phyloP scores from a whole-genome alignment of 768 basidiomycete species.

The Gloeopeniophorella convolvens region DNA sequence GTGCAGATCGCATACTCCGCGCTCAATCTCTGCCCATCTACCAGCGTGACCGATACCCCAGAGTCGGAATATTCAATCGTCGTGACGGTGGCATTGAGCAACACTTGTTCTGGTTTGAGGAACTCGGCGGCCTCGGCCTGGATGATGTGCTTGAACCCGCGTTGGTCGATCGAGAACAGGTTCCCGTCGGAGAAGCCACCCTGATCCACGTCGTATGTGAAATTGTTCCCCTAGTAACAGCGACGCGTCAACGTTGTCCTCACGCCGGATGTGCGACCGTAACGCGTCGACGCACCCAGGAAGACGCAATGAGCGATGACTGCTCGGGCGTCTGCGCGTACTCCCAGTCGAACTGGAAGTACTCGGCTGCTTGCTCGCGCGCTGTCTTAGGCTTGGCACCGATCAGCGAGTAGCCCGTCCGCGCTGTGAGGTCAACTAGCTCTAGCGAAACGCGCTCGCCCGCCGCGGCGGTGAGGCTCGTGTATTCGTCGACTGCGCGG shows the following conservation, averaged over 20 bases:
- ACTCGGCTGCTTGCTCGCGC: constrained; percentile 49
- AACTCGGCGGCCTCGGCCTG: constrained; percentile 52
- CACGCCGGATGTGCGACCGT: too few species aligned
- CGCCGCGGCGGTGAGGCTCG: constrained; percentile 34
- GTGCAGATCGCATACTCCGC: constrained; percentile 34
- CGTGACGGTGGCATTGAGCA: constrained; percentile 44
- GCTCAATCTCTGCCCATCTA: constrained; percentile 26
- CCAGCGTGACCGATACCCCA: constrained; percentile 37
- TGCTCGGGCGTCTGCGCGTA: constrained; percentile 53
- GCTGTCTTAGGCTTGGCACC: constrained; percentile 40
- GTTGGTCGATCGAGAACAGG: constrained; percentile 48
- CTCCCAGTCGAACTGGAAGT: constrained; percentile 45
- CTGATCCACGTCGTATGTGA: constrained; percentile 42
- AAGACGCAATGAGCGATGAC: constrained; percentile 47
- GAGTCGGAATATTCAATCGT: constrained; percentile 37
- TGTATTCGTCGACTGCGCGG: constrained; percentile 33
- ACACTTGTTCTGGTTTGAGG: constrained; percentile 37
- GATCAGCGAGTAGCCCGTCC: constrained; percentile 43
- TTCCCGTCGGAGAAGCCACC: constrained; percentile 55
- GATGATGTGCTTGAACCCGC: constrained; percentile 52
- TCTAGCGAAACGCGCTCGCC: constrained; percentile 35
- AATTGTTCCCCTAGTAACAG: constrained; percentile 47
- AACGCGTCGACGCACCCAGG: constrained; percentile 38
- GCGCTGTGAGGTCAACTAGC: constrained; percentile 43
- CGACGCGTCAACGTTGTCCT: neutral